Evolutionary conservation across 1,284 basidiomycete genomes (phyloP), one percentile per base, ranked within the genome.

Genomic region (Ceratobasidium theobromae): DNA sequence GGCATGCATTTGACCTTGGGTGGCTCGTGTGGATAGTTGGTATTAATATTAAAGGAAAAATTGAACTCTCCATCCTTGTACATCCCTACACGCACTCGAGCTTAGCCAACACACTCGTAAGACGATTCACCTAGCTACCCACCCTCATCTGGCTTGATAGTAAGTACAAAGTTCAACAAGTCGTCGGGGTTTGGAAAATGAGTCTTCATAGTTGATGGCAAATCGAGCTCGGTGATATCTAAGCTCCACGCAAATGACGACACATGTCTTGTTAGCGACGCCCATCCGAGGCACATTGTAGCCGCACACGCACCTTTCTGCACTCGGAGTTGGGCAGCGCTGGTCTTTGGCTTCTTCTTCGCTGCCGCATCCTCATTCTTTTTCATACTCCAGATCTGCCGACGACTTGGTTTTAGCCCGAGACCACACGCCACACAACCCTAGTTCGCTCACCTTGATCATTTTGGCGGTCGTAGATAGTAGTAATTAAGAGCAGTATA

Each of bases 1-100:
- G 95, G 93, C 64, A 87, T 88, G 79, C 96, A 98, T 76, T 97
- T 95, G 78, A 99, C 97, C 78, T 98, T 99, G 72, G 97, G 97
- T 66, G 96, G 94, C 73, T 99, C 96, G 77, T 99, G 97, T 48
- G 97, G 97, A 78, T 99, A 99, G 79, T 97, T 98, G 76, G 87
- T 88, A 80, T 94, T 97, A 84, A 99, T 98, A 69, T 84, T 84
- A 77, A 99, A 95, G 30, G 91, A 93, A 80, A 99, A 99, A 67
- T 83, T 79, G 82, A 98, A 99, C 21, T 87, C 81, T 71, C 95
- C 97, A 72, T 91, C 91, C 79, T 94, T 91, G 84, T 99, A 99
- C 90, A 99, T 96, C 73, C 97, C 96, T 98, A 71, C 18, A 46
- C 41, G 16, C 45, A 28, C 5, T 1, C 21, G 4, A 51, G 14